Conservation (phyloP, 2,329 filamentous ascomycete genomes). For the Fusarium sp. region DNA sequence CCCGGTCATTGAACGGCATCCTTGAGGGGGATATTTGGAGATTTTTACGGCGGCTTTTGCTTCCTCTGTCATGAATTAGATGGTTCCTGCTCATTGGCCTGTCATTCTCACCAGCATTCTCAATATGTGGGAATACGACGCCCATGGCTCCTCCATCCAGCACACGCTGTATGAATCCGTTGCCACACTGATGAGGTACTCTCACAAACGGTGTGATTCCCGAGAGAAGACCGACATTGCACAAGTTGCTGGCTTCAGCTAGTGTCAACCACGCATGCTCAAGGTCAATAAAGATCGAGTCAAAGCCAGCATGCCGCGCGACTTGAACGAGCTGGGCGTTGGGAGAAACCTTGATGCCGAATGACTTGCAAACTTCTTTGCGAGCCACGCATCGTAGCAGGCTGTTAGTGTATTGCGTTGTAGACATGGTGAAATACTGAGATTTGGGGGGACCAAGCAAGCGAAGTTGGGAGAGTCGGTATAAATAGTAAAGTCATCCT, state of each 20-base stretch:
- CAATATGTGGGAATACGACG: slow-evolving; percentile 17
- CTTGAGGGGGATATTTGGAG: slow-evolving; percentile 49
- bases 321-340: slow-evolving; percentile 18
- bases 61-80: slow-evolving; percentile 50
- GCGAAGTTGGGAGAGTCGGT: not conserved
- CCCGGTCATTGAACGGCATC: slow-evolving; percentile 47
- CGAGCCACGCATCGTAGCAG: slow-evolving; percentile 9
- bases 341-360: slow-evolving; percentile 16
- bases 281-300: slow-evolving; percentile 54
- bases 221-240: slow-evolving; percentile 25
- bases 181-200: slow-evolving; percentile 7
- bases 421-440: not conserved
- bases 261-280: slow-evolving; percentile 54
- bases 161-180: not conserved
- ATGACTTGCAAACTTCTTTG: slow-evolving; percentile 24
- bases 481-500: too few species aligned
- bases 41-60: slow-evolving; percentile 59
- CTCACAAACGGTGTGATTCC: slow-evolving; percentile 4
- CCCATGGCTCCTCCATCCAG: slow-evolving; percentile 10
- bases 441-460: not conserved
- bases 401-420: slow-evolving; percentile 8
- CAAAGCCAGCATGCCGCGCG: slow-evolving; percentile 17
- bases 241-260: slow-evolving; percentile 47
- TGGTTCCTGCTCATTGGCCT: slow-evolving; percentile 31
- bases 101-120: slow-evolving; percentile 17